phyloP scores from a whole-genome alignment of 495 filamentous ascomycete species.

The Penicillium pancosmium region DNA sequence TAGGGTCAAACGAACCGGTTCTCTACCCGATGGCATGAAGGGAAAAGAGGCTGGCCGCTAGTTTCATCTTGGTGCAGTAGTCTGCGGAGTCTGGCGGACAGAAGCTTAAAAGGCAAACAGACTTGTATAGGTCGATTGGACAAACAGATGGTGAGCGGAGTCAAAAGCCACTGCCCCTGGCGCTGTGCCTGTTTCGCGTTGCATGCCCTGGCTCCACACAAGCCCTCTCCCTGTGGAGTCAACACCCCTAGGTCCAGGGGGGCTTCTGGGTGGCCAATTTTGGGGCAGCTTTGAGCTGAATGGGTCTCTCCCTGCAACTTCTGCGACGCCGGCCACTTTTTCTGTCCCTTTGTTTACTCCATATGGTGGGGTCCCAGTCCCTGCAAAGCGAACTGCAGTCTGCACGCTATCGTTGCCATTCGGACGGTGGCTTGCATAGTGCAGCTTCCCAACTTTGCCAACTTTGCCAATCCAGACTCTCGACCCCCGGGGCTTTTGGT shows the following conservation, averaged over 20 bases:
- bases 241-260: conserved; percentile 3
- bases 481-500: not conserved
- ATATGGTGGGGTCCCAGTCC: conserved; percentile 7
- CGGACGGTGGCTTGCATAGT: conserved; percentile 23
- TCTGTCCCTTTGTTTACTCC: not conserved
- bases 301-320: conserved; percentile 7
- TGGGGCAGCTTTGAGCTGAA: not conserved
- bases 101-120: conserved; percentile 17
- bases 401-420: conserved; percentile 17
- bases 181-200: conserved; percentile 7
- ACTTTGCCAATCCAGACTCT: not conserved
- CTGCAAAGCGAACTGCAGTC: conserved; percentile 11
- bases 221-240: conserved; percentile 5
- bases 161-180: conserved; percentile 1
- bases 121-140: not conserved
- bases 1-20: conserved; percentile 27
- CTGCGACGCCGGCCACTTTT: conserved; percentile 8
- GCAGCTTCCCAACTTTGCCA: conserved; percentile 3
- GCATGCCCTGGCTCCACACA: conserved; percentile 1
- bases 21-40: conserved; percentile 11
- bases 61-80: conserved; percentile 19
- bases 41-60: conserved; percentile 14
- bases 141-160: not conserved
- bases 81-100: conserved; percentile 16
- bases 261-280: not conserved